Evolutionary conservation across 129 eudicot genomes (phyloP), one percentile per base, ranked within the genome.

Genomic region (Centrapalus pauciflorus): DNA sequence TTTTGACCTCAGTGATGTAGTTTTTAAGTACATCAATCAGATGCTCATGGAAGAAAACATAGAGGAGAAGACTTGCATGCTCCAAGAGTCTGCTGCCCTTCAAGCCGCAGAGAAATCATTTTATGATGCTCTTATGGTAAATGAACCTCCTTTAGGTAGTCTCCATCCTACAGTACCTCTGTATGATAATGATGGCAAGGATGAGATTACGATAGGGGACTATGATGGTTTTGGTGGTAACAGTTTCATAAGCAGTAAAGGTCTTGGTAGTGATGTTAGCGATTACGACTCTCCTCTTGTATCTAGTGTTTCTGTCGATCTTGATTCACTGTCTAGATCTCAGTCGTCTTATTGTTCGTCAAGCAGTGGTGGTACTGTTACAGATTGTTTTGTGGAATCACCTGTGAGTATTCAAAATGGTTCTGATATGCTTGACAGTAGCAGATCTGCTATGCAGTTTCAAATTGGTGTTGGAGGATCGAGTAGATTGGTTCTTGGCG

Each of bases 1-100:
- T 68, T 85, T 43, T 67, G 97, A 87, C 37, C 85, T 87, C 49
- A 85, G 89, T 77, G 96, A 87, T 79, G 80, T 52, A 12, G 86
- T 91, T 60, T 90, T 91, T 20, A 83, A 79, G 76, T 91, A 84
- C 59, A 91, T 91, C 58, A 85, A 72, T 65, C 87, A 85, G 77
- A 86, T 91, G 71, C 96, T 87, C 10, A 90, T 90, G 97, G 97
- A 90, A 84, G 95, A 90, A 48, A 83, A 90, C 52, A 84, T 79
- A 35, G 95, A 80, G 67, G 95, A 87, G 38, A 87, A 82, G 75
- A 71, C 82, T 19, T 81, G 85, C 27, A 76, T 85, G 83, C 77
- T 84, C 72, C 89, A 90, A 34, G 93, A 76, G 30, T 84, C 97
- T 61, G 84, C 95, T 8, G 97, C 93, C 49, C 88, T 90, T 71